phyloP scores from a whole-genome alignment of 108 stramenopile species.

The Discostella stelligeroides region DNA sequence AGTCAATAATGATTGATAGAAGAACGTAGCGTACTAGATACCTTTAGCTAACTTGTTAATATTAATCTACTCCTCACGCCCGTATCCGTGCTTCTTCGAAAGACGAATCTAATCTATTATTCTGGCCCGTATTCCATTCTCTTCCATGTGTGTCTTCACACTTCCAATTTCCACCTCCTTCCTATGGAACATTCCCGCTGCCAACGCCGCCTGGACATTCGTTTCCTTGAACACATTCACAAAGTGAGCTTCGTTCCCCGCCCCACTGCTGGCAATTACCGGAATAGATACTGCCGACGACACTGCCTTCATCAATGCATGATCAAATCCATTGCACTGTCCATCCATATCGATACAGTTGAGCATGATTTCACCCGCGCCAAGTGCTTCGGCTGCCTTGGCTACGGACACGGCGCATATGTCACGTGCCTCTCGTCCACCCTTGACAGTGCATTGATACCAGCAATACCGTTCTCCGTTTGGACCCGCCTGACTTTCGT shows the following conservation, averaged over 20 bases:
- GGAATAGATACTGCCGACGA: slow-evolving; percentile 91
- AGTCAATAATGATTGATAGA: slow-evolving; percentile 34
- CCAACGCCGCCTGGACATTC: slow-evolving; percentile 91
- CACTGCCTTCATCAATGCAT: slow-evolving; percentile 91
- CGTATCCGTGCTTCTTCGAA: too few relatives aligned
- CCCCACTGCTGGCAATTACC: slow-evolving; percentile 98
- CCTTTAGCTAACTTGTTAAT: too few relatives aligned
- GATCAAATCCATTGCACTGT: slow-evolving; percentile 95
- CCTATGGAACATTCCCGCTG: slow-evolving; percentile 99
- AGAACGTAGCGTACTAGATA: too few relatives aligned
- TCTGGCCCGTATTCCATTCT: slow-evolving; percentile 71
- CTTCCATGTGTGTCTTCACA: slow-evolving; percentile 84
- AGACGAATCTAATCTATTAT: slow-evolving; percentile 14
- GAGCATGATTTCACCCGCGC: slow-evolving; percentile 98
- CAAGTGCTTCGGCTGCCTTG: slow-evolving; percentile 81
- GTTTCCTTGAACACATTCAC: slow-evolving; percentile 89
- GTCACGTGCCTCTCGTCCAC: slow-evolving; percentile 91
- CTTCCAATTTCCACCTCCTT: too few relatives aligned
- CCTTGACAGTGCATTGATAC: slow-evolving; percentile 98
- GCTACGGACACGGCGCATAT: slow-evolving; percentile 94
- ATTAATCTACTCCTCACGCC: background rate
- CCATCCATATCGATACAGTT: slow-evolving; percentile 99
- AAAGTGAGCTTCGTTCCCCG: slow-evolving; percentile 93
- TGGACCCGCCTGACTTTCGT: slow-evolving; percentile 70
- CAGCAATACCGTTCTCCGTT: slow-evolving; percentile 90